Percentiles rank a stretch among this genome's conserved stretches.
Evolutionary conservation across 139 green algal species (phyloP).

Genomic region (Chlamydomonas sphaeroides): DNA sequence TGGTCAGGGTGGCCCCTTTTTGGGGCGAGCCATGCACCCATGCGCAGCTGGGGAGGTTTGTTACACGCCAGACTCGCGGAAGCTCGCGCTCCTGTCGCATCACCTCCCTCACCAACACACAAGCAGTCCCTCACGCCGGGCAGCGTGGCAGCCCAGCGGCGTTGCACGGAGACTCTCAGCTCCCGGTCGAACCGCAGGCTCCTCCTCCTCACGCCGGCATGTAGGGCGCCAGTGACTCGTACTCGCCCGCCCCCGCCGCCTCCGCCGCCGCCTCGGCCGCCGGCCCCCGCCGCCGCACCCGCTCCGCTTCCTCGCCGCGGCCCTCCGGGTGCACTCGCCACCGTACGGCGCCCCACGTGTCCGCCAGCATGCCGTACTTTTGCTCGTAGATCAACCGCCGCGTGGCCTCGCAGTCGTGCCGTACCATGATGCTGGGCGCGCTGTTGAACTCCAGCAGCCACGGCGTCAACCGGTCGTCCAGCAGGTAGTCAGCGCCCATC

Average conservation of each 20-base stretch:
- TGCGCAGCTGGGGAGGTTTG: no score
- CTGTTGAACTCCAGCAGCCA: constrained; percentile 75
- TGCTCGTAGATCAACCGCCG: constrained; percentile 32
- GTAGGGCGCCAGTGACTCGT: neutral
- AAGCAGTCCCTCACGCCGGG: no score
- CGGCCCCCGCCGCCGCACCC: neutral
- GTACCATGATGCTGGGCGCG: constrained; percentile 63
- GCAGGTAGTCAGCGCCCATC: constrained; percentile 62
- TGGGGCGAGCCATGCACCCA: no score
- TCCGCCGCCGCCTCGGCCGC: neutral
- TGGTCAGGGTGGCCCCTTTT: no score
- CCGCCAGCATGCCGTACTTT: constrained; percentile 54
- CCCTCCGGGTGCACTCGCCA: constrained; percentile 30
- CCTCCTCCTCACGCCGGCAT: no score
- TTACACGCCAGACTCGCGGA: no score
- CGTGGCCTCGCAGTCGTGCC: constrained; percentile 24
- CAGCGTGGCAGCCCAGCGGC: no score
- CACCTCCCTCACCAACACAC: no score
- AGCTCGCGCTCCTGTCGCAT: no score
- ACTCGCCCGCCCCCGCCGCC: neutral
- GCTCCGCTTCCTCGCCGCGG: neutral
- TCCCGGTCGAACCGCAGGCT: no score
- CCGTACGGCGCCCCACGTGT: constrained; percentile 42
- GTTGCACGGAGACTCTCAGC: no score
- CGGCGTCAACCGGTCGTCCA: constrained; percentile 48